These are phyloP conservation scores for Fagus sylvatica DNA, from an alignment of 306 rosid genomes.

Conservation along the genomic window DNA sequence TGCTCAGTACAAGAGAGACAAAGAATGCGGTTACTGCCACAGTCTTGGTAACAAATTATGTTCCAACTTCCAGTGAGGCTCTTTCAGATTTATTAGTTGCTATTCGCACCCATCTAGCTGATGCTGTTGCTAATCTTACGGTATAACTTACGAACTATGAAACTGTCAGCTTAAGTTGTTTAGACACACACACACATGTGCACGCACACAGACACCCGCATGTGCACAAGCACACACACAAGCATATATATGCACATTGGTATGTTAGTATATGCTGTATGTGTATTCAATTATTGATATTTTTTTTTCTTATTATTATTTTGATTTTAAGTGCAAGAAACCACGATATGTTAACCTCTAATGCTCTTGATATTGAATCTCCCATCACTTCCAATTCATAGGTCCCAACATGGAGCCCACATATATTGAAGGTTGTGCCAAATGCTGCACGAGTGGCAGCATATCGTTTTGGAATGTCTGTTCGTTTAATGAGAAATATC, in stretches of 20 bases:
- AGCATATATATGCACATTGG: no score
- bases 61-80: constrained; percentile 78
- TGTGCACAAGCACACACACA: no score
- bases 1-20: constrained; percentile 80
- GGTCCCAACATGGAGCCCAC: constrained; percentile 94
- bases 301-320: neutral
- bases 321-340: constrained; percentile 10
- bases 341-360: neutral
- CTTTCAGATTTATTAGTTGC: constrained; percentile 75
- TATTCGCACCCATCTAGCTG: constrained; percentile 69
- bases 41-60: constrained; percentile 75
- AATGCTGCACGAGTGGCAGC: constrained; percentile 89
- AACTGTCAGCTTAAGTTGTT: no score
- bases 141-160: constrained; percentile 36
- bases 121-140: constrained; percentile 75
- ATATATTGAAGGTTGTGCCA: constrained; percentile 76
- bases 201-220: no score
- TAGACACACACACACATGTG: no score
- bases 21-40: constrained; percentile 73
- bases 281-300: no score
- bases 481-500: constrained; percentile 84
- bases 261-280: no score
- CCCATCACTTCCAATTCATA: constrained; percentile 28
- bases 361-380: constrained; percentile 1
- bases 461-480: constrained; percentile 82